These are phyloP conservation scores for Cyclotella kingstonii DNA, from an alignment of 108 stramenopile genomes.

Conservation along the genomic window DNA sequence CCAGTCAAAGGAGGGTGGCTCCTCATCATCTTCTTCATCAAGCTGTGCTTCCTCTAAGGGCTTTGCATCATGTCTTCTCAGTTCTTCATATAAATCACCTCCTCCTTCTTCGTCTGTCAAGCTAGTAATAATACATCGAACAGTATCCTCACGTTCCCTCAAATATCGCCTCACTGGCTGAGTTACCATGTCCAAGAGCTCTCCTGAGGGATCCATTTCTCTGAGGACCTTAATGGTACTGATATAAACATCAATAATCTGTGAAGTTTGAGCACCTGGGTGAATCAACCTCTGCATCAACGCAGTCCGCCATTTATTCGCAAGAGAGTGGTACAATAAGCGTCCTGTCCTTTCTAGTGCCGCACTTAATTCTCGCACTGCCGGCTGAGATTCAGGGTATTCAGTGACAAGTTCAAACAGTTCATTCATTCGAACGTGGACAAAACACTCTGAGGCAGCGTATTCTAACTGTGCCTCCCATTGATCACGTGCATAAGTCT, in stretches of 20 bases:
- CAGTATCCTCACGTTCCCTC: constrained; percentile 80
- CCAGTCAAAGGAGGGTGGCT: constrained; percentile 72
- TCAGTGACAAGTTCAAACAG: constrained; percentile 81
- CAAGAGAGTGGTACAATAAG: constrained; percentile 36
- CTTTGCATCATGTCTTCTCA: constrained; percentile 82
- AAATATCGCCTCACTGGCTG: constrained; percentile 89
- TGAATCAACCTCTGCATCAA: constrained; percentile 85
- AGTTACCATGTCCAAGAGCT: constrained; percentile 82
- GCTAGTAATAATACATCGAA: constrained; percentile 94
- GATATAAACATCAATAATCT: constrained; percentile 96
- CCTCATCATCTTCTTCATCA: constrained; percentile 70
- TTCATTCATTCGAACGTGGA: constrained; percentile 57
- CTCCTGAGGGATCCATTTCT: constrained; percentile 83
- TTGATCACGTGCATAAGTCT: constrained; percentile 18
- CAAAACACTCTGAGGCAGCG: constrained; percentile 57
- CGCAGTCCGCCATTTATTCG: constrained; percentile 44
- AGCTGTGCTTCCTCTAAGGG: constrained; percentile 69
- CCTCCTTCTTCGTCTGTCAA: constrained; percentile 90
- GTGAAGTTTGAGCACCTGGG: constrained; percentile 91
- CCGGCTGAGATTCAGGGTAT: constrained; percentile 79
- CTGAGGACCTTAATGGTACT: constrained; percentile 88
- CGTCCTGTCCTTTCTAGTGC: constrained; percentile 53
- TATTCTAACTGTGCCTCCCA: constrained; percentile 55
- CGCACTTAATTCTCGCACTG: constrained; percentile 63
- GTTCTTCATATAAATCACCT: constrained; percentile 93